A percentile compares a stretch with the other conserved stretches of the same genome.
phyloP scores from a whole-genome alignment of 2,329 filamentous ascomycete species.

The Phialophora tarda region DNA sequence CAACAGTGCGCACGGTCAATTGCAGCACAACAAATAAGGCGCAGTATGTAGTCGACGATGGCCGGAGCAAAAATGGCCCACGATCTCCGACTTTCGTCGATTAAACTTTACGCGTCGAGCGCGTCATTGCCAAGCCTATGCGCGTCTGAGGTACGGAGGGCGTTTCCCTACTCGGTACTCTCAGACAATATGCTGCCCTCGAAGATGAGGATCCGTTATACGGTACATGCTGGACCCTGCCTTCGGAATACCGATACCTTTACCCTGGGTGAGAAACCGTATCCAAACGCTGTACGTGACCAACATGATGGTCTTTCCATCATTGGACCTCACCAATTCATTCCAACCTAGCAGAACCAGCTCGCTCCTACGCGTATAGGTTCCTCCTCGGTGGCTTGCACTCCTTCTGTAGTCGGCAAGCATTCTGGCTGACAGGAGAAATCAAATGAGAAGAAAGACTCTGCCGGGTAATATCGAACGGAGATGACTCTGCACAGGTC shows the following conservation, averaged over 20 bases:
- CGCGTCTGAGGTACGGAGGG: not conserved
- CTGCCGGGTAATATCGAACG: not conserved
- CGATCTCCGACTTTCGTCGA: not conserved
- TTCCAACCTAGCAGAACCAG: not conserved
- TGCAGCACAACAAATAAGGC: not conserved
- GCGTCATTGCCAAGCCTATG: not conserved
- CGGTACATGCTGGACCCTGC: not conserved
- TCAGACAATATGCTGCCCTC: not conserved
- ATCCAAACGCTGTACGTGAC: not conserved
- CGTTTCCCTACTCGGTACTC: not conserved
- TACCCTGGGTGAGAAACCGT: not conserved
- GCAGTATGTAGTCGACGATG: not conserved
- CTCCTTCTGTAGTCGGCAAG: not conserved
- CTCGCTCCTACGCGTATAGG: not conserved
- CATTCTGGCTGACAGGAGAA: not conserved
- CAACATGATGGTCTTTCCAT: not conserved
- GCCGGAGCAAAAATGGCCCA: conserved; percentile 3
- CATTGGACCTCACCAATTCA: not conserved
- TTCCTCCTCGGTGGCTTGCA: not conserved
- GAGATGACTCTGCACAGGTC: not conserved
- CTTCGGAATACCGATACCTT: not conserved
- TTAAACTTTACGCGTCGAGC: conserved; percentile 9
- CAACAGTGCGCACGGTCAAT: not conserved
- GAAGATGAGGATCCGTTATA: not conserved
- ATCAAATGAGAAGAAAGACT: not conserved